Conservation (phyloP, 2,329 filamentous ascomycete species). For the Neophaeococcomyces aloes region DNA sequence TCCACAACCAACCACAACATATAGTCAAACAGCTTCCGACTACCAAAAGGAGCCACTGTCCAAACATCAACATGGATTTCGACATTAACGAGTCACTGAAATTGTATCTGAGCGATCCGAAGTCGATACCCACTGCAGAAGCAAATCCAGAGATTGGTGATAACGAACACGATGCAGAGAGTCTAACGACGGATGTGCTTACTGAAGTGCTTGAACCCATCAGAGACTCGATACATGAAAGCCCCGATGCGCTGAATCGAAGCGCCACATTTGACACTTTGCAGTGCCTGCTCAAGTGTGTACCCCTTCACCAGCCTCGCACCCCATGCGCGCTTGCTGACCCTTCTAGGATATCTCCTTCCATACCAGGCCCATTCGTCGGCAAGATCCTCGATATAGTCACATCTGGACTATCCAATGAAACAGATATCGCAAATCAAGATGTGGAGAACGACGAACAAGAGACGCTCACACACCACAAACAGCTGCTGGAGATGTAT, state of each 20-base stretch:
- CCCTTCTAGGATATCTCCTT: constrained; percentile 59
- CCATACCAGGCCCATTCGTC: constrained; percentile 68
- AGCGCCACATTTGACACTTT: constrained; percentile 78
- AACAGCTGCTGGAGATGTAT: constrained; percentile 84
- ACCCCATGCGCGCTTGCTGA: constrained; percentile 21
- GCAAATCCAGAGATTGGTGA: constrained; percentile 74
- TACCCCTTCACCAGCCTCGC: constrained; percentile 41
- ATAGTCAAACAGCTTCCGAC: constrained; percentile 34
- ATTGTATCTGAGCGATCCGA: constrained; percentile 89
- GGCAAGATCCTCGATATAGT: constrained; percentile 90
- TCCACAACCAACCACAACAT: neutral
- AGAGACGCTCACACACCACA: constrained; percentile 75
- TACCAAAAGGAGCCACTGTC: constrained; percentile 19
- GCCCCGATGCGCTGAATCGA: constrained; percentile 74
- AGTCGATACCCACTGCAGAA: constrained; percentile 71
- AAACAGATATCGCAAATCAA: constrained; percentile 73
- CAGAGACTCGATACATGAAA: constrained; percentile 83
- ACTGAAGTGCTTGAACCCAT: constrained; percentile 84
- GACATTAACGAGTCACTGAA: constrained; percentile 96
- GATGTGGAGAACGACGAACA: constrained; percentile 90
- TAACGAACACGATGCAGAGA: constrained; percentile 84
- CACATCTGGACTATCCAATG: constrained; percentile 71
- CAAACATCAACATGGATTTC: constrained; percentile 52
- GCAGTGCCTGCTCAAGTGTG: constrained; percentile 94
- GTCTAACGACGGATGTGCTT: constrained; percentile 65